phyloP scores from a whole-genome alignment of 2,329 filamentous ascomycete species.

The Fusarium solani-melongenae region DNA sequence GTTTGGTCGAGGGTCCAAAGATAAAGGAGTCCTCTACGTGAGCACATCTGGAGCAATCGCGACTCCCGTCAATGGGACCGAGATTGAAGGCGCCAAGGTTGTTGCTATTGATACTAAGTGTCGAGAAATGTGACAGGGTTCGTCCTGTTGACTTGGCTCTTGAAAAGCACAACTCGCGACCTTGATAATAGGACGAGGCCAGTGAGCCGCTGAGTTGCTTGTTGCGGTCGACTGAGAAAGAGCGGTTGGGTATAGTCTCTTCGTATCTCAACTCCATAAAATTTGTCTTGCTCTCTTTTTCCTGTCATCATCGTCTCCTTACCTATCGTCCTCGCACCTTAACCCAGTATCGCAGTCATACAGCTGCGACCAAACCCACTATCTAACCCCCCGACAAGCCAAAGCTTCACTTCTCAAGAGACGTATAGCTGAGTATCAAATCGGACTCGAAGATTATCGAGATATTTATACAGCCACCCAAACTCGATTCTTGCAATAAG shows the following conservation, averaged over 20 bases:
- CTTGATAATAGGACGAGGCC: neutral
- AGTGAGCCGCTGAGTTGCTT: neutral
- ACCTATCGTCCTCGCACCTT: too few species aligned
- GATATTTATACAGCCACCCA: neutral
- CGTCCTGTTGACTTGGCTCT: neutral
- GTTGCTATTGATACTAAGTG: constrained; percentile 15
- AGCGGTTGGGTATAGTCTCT: too few species aligned
- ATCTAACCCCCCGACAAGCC: too few species aligned
- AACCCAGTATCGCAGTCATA: too few species aligned
- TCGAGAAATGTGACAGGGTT: neutral
- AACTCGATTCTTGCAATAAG: neutral
- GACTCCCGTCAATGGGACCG: constrained; percentile 24
- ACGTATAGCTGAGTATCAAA: neutral
- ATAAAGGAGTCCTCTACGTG: constrained; percentile 23
- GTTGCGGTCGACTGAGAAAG: too few species aligned
- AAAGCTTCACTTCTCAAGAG: neutral
- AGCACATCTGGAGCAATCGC: constrained; percentile 24
- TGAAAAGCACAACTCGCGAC: neutral
- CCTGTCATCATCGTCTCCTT: too few species aligned
- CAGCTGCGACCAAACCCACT: too few species aligned
- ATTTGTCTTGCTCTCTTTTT: too few species aligned
- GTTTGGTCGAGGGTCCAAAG: constrained; percentile 23
- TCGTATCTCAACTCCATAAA: too few species aligned
- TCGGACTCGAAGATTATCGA: neutral
- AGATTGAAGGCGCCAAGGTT: constrained; percentile 34